phyloP scores from a whole-genome alignment of 2,329 filamentous ascomycete species.

The Xylaria hypoxylon region DNA sequence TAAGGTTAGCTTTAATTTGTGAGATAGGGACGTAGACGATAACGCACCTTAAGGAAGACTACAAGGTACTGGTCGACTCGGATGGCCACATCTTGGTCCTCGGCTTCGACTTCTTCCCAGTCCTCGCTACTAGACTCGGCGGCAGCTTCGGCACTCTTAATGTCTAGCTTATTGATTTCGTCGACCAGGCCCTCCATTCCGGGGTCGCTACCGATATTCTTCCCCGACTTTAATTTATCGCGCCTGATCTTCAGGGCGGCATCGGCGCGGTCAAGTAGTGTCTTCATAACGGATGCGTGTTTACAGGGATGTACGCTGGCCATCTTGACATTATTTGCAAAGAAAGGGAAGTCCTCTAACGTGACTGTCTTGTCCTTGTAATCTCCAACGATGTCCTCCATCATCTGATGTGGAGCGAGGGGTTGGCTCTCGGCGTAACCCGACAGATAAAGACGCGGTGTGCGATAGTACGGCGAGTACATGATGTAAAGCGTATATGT shows the following conservation, averaged over 20 bases:
- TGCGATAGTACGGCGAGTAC: conserved; percentile 96
- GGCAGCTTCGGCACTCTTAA: conserved; percentile 63
- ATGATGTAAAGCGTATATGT: conserved; percentile 99
- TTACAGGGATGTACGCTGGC: conserved; percentile 97
- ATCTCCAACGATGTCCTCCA: conserved; percentile 96
- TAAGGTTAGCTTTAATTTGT: conserved; percentile 43
- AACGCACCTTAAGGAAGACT: conserved; percentile 82
- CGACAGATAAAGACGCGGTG: conserved; percentile 92
- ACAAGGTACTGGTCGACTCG: conserved; percentile 90
- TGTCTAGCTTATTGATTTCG: conserved; percentile 75
- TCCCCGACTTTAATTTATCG: conserved; percentile 77
- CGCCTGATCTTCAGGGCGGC: conserved; percentile 89
- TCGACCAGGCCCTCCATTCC: conserved; percentile 90
- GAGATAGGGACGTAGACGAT: neutral
- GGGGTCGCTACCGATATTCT: conserved; percentile 61
- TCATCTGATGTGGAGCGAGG: conserved; percentile 85
- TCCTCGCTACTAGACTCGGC: conserved; percentile 67
- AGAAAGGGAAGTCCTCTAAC: conserved; percentile 96
- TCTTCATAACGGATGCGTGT: conserved; percentile 98
- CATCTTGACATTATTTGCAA: conserved; percentile 92
- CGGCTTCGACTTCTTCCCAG: conserved; percentile 75
- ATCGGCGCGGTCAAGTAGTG: conserved; percentile 92
- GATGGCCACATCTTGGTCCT: conserved; percentile 81
- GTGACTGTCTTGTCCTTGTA: conserved; percentile 99
- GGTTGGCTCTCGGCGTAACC: conserved; percentile 88